Percentiles rank a stretch among this genome's conserved stretches.
phyloP scores from a whole-genome alignment of 225 moss, liverwort and hornwort genomes.

The Bryum argenteum region DNA sequence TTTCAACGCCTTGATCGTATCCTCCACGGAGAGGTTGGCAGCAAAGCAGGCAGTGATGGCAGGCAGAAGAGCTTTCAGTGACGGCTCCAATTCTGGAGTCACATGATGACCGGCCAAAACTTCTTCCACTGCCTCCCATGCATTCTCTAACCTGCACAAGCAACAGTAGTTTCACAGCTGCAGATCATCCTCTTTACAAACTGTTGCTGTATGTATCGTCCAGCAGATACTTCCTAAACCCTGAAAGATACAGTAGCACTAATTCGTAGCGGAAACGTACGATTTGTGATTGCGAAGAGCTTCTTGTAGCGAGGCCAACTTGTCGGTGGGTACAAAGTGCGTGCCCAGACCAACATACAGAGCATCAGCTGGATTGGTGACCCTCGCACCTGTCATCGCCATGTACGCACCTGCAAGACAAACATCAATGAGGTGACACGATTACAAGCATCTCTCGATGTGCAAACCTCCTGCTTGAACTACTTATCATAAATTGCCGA shows the following conservation, averaged over 20 bases:
- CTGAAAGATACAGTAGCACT: neutral
- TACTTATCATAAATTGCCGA: too few species aligned
- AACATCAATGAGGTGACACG: constrained; percentile 3
- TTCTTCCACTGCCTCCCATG: constrained; percentile 64
- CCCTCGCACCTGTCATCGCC: constrained; percentile 84
- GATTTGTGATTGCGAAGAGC: constrained; percentile 57
- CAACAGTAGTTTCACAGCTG: constrained; percentile 11
- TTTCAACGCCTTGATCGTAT: constrained; percentile 65
- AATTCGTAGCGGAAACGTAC: constrained; percentile 45
- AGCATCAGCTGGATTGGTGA: constrained; percentile 85
- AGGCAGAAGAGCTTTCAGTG: constrained; percentile 69
- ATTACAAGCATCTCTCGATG: too few species aligned
- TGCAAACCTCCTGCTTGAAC: too few species aligned
- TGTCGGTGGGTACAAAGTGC: constrained; percentile 80
- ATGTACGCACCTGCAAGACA: constrained; percentile 72
- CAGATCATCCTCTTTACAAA: neutral
- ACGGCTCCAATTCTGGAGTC: constrained; percentile 59
- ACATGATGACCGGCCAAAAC: constrained; percentile 57
- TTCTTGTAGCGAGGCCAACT: constrained; percentile 66
- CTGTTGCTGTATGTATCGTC: too few species aligned
- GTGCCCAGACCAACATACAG: constrained; percentile 81
- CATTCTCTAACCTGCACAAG: constrained; percentile 63
- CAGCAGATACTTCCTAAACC: too few species aligned
- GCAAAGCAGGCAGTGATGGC: constrained; percentile 80
- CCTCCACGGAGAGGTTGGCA: constrained; percentile 52